Percentiles rank a stretch among this genome's conserved stretches.
phyloP scores from a whole-genome alignment of 805 yeast species.

The Hanseniaspora occidentalis region DNA sequence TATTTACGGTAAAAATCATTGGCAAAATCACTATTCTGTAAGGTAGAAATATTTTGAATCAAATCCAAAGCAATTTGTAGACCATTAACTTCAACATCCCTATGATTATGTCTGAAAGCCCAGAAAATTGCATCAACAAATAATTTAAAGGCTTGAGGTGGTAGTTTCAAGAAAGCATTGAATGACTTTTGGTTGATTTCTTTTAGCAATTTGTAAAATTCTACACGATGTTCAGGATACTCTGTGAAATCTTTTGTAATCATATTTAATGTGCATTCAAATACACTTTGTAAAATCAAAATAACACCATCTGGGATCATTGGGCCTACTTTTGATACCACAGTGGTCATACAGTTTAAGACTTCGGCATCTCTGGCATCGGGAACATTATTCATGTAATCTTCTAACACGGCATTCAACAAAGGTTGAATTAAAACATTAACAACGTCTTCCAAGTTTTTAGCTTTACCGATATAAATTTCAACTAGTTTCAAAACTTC shows the following conservation, averaged over 20 bases:
- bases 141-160: constrained; percentile 84
- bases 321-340: constrained; percentile 77
- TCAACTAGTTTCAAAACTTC: constrained; percentile 84
- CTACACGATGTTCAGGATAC: constrained; percentile 96
- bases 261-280: constrained; percentile 91
- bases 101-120: constrained; percentile 96
- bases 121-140: constrained; percentile 90
- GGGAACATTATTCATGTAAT: constrained; percentile 78
- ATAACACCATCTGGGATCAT: constrained; percentile 85
- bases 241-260: constrained; percentile 91
- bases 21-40: constrained; percentile 59
- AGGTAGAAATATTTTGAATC: constrained; percentile 68
- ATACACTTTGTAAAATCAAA: constrained; percentile 74
- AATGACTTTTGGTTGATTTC: constrained; percentile 80
- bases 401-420: constrained; percentile 75
- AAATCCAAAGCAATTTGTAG: constrained; percentile 73
- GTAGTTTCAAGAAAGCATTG: constrained; percentile 73
- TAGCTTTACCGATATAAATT: constrained; percentile 78
- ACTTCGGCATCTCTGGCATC: constrained; percentile 98
- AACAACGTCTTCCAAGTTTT: constrained; percentile 63
- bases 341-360: constrained; percentile 82
- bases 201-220: constrained; percentile 79
- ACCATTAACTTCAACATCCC: constrained; percentile 93
- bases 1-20: constrained; percentile 80
- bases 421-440: constrained; percentile 72